These are phyloP conservation scores for Yamadazyma pseudoaaseri DNA, from an alignment of 1,139 yeast genomes.

Conservation along the genomic window DNA sequence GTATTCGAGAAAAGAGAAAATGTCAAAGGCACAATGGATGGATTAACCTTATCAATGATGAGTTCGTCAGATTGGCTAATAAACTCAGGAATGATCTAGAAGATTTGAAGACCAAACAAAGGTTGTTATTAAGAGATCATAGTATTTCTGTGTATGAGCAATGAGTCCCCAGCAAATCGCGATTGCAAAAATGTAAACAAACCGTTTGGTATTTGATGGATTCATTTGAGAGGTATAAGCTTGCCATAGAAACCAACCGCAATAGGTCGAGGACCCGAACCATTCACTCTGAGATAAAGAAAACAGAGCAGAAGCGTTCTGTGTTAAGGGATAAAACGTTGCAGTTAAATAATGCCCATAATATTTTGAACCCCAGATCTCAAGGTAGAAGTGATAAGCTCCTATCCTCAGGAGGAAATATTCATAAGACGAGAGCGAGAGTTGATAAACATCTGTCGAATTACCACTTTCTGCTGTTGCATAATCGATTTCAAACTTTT, in stretches of 20 bases:
- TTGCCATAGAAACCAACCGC: slow-evolving; percentile 6
- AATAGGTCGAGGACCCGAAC: background rate
- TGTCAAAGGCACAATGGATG: slow-evolving; percentile 70
- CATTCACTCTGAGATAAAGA: too few relatives aligned
- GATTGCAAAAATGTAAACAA: slow-evolving; percentile 3
- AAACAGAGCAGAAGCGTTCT: too few relatives aligned
- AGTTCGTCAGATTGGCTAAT: slow-evolving; percentile 29
- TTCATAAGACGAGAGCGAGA: background rate
- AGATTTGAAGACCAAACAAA: slow-evolving; percentile 8
- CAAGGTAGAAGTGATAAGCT: too few relatives aligned
- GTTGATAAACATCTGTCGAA: background rate
- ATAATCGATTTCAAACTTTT: too few relatives aligned
- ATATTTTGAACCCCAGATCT: background rate
- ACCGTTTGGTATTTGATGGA: slow-evolving; percentile 7
- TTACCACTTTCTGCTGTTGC: too few relatives aligned
- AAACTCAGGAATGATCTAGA: slow-evolving; percentile 20
- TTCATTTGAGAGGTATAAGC: slow-evolving; percentile 8
- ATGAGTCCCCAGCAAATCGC: slow-evolving; percentile 2
- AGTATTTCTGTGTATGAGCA: slow-evolving; percentile 14
- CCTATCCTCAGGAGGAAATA: too few relatives aligned
- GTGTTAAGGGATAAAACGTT: background rate
- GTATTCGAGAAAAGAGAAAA: slow-evolving; percentile 63
- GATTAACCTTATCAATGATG: slow-evolving; percentile 54
- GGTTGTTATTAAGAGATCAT: slow-evolving; percentile 13
- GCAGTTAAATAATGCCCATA: background rate